These are phyloP conservation scores for Blastocystis sp. DNA, from an alignment of 352 stramenopile species.

Conservation along the genomic window DNA sequence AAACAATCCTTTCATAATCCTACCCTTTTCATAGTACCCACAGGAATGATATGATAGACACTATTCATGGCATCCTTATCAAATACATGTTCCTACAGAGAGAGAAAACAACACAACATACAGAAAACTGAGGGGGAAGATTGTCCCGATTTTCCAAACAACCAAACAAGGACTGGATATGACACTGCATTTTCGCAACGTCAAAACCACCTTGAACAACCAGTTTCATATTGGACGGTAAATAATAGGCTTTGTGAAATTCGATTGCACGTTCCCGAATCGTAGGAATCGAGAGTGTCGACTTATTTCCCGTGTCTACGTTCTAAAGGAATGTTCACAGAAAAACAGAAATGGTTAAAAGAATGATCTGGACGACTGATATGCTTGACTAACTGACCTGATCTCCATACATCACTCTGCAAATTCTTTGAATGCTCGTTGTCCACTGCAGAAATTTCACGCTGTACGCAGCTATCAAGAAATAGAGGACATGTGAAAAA, in stretches of 20 bases:
- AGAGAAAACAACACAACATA: background rate
- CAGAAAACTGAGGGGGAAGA: background rate
- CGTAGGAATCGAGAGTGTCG: background rate
- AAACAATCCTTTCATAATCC: background rate
- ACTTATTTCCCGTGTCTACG: slow-evolving; percentile 14
- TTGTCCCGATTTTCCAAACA: background rate
- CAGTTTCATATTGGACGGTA: background rate
- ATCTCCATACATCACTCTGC: slow-evolving; percentile 62
- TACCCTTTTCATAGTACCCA: background rate
- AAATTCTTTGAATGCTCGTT: slow-evolving; percentile 69
- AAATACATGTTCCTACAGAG: background rate
- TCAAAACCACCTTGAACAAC: background rate
- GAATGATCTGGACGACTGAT: background rate
- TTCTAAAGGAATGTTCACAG: background rate
- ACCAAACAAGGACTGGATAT: background rate
- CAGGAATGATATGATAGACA: background rate
- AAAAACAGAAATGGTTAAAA: slow-evolving; percentile 7
- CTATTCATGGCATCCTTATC: background rate
- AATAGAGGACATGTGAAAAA: slow-evolving; percentile 66
- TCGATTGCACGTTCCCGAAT: slow-evolving; percentile 29
- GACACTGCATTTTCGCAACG: background rate
- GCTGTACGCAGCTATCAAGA: slow-evolving; percentile 63
- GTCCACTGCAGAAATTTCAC: slow-evolving; percentile 69
- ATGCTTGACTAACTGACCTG: background rate
- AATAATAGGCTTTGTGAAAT: slow-evolving; percentile 31